Evolutionary conservation across 306 rosid species (phyloP).

Genomic region (Pterocarpus santalinus): DNA sequence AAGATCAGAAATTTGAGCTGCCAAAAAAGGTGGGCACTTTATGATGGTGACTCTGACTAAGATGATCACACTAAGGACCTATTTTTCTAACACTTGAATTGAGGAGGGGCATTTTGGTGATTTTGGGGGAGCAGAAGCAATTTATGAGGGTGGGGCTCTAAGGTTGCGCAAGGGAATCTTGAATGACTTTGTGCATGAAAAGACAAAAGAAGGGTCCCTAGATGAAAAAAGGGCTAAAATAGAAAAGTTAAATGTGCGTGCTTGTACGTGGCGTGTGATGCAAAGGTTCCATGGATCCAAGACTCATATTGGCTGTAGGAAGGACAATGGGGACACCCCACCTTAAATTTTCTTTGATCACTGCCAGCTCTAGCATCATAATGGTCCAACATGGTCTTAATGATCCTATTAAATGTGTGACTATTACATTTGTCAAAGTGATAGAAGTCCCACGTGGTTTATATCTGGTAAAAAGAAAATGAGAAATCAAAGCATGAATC

Average conservation of each 20-base stretch:
- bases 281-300: slow-evolving; percentile 54
- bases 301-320: slow-evolving; percentile 47
- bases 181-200: slow-evolving; percentile 58
- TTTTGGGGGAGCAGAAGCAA: background rate
- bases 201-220: slow-evolving; percentile 63
- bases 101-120: slow-evolving; percentile 40
- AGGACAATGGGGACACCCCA: slow-evolving; percentile 79
- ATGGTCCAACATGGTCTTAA: slow-evolving; percentile 82
- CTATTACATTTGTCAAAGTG: slow-evolving; percentile 63
- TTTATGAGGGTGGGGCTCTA: slow-evolving; percentile 70
- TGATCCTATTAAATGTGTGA: slow-evolving; percentile 61
- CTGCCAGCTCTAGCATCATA: slow-evolving; percentile 76
- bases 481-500: slow-evolving; percentile 13
- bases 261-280: slow-evolving; percentile 43
- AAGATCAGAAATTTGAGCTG: slow-evolving; percentile 43
- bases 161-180: slow-evolving; percentile 56
- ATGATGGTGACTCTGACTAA: slow-evolving; percentile 49
- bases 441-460: slow-evolving; percentile 50
- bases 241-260: slow-evolving; percentile 50
- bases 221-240: slow-evolving; percentile 38
- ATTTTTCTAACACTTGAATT: background rate
- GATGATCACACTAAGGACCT: slow-evolving; percentile 30
- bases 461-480: slow-evolving; percentile 12
- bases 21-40: slow-evolving; percentile 55
- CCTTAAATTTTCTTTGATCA: slow-evolving; percentile 66